phyloP scores from a whole-genome alignment of 345 rosid genomes.

The Noccaea bulbosa region DNA sequence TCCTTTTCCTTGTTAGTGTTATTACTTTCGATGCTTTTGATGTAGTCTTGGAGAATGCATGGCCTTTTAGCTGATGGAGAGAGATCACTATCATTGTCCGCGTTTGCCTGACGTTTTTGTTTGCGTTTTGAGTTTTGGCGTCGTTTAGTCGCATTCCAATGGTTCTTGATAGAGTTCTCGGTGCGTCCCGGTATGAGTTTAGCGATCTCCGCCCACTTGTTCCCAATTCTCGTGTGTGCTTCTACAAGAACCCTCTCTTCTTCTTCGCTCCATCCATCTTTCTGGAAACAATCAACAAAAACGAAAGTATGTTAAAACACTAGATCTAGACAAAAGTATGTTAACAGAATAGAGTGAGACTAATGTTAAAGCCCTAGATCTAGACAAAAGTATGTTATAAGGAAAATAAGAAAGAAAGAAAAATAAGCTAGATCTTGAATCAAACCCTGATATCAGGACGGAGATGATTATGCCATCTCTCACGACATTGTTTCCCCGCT shows the following conservation, averaged over 20 bases:
- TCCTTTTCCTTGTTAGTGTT: slow-evolving; percentile 29
- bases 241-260: slow-evolving; percentile 76
- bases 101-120: slow-evolving; percentile 48
- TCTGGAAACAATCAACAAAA: slow-evolving; percentile 48
- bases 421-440: not conserved
- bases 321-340: not conserved
- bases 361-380: slow-evolving; percentile 22
- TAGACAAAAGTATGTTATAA: not conserved
- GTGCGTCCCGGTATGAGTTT: slow-evolving; percentile 82
- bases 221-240: slow-evolving; percentile 78
- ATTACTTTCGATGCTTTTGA: slow-evolving; percentile 53
- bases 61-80: slow-evolving; percentile 49
- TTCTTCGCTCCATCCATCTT: slow-evolving; percentile 92
- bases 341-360: no score
- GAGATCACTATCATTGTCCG: slow-evolving; percentile 21
- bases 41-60: slow-evolving; percentile 82
- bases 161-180: slow-evolving; percentile 90
- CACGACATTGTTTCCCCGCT: slow-evolving; percentile 97
- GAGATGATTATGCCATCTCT: slow-evolving; percentile 98
- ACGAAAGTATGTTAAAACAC: slow-evolving; percentile 8
- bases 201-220: slow-evolving; percentile 96
- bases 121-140: slow-evolving; percentile 77
- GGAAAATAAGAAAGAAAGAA: no score
- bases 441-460: slow-evolving; percentile 89
- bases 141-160: slow-evolving; percentile 93